Base-by-base conservation (phyloP, 1,139 yeast genomes). In the Candida albicans region DNA sequence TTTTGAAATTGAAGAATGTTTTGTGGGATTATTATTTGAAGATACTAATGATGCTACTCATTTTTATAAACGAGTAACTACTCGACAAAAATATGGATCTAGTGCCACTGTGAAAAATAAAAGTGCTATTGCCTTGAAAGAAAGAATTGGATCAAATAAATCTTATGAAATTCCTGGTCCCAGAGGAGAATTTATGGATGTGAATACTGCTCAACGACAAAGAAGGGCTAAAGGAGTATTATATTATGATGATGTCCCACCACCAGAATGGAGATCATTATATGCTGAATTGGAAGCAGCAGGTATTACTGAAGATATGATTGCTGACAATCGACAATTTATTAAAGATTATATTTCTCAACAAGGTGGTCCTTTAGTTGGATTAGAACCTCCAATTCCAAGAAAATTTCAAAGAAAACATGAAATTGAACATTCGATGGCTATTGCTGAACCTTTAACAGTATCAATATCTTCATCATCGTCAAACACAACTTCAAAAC, bases 1-100 rank as follows among this genome's bases (percentile, higher is more conserved):
- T 8, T 93, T 93, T 67, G 99, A 93, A 67, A 73, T 89, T 46
- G 98, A 93, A 56, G 95, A 88, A 24, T 91, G 96, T 60, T 75
- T 76, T 46, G 91, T 83, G n/a, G 99, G 98, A 0, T 70, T 93
- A 18, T 67, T 93, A 42, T 93, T 93, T 64, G 96, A 91, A 55
- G 97, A 91, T 65, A 81, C 89, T 43, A 74, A 73, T 42, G 99
- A 93, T 54, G 99, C 99, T 0, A 67, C 89, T 2, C 95, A 85
- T 59, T 88, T 93, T 69, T 73, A 68, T 62, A 89, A 90, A 61
- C 70, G 89, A 47, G 93, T 93, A 2, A 73, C 81, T n/a, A 69
- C 76, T 42, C 78, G 93, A 49, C 83, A 82, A 45, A 91, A 89
- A 62, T 82, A 89, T 61, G 98, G 87, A 0, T 84, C 95, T 24